Evolutionary conservation across 129 eudicot genomes (phyloP).

Genomic region (Saussurea involucrata): DNA sequence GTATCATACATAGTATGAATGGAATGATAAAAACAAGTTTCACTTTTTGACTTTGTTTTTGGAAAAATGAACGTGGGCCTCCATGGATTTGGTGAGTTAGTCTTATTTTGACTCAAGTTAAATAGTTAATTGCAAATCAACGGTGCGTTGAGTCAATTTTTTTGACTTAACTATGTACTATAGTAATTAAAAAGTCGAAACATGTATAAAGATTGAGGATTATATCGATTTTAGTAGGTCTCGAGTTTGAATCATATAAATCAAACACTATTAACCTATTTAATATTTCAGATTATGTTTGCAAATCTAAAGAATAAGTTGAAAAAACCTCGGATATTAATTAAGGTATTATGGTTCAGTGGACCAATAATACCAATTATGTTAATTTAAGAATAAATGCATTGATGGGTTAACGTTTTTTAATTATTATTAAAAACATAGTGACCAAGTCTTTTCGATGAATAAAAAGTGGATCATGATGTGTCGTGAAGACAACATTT

Average conservation of each 20-base stretch:
- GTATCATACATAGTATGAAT: constrained; percentile 16
- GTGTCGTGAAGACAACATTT: background rate
- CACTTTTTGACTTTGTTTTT: constrained; percentile 11
- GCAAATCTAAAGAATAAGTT: background rate
- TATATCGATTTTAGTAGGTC: background rate
- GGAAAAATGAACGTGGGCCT: constrained; percentile 18
- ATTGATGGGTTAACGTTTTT: background rate
- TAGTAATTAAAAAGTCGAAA: background rate
- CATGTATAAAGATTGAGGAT: background rate
- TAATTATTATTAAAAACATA: background rate
- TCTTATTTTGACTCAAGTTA: constrained; percentile 19
- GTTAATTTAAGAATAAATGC: background rate
- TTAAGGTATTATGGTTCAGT: too few species aligned
- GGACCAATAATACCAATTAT: background rate
- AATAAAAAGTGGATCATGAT: too few species aligned
- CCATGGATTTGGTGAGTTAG: background rate
- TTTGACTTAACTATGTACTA: background rate
- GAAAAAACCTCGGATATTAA: too few species aligned
- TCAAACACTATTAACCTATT: background rate
- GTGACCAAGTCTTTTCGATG: background rate
- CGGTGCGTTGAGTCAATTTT: background rate
- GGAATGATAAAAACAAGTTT: constrained; percentile 23
- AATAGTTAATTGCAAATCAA: background rate
- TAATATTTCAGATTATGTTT: background rate
- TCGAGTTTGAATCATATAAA: background rate